Base-by-base conservation (phyloP, 257 asterid genomes). In the Primulina tabacum region DNA sequence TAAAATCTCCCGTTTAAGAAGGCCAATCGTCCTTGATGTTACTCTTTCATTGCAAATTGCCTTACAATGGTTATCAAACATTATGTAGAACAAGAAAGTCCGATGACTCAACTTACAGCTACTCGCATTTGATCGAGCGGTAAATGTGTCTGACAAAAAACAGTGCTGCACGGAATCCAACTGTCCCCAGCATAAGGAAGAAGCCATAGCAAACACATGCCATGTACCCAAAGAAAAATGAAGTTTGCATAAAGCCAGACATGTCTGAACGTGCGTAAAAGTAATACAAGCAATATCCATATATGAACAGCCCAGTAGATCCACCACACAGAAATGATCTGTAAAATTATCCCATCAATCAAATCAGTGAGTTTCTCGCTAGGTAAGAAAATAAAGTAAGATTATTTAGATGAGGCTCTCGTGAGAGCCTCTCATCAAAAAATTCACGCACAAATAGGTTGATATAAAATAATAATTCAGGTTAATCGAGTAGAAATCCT, bases 211-310 rank as follows among this genome's bases (percentile, higher is more conserved):
- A 83, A 64, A 83, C 71, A 77, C 87, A 80, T 37, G 87, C 85
- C 85, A 83, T 83, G 80, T 80, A 83, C 5, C 83, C 85, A n/a
- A 83, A 83, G 89, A 92, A 92, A 76, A 89, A 92, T 0, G 98
- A 89, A 26, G 94, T 86, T 74, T 92, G 98, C 98, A 81, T 74
- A 59, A 81, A 81, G 12, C 85, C 85, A 3, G 82, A 81, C 85
- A 81, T 81, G 58, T 81, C 82, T 11, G 85, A 81, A 52, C 85
- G 77, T 60, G 85, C 85, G 56, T 77, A 68, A 33, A 77, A 81
- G 77, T 75, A 81, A 71, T 81, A 81, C 79, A 81, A 75, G 68
- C 85, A 81, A 77, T 81, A 81, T 14, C 80, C 81, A 18, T 72
- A 77, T 68, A 81, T 77, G 76, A 77, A 81, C 68, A 77, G 43